Evolutionary conservation across 805 yeast genomes (phyloP).

Genomic region (Isabelozyma pseudorhagii): DNA sequence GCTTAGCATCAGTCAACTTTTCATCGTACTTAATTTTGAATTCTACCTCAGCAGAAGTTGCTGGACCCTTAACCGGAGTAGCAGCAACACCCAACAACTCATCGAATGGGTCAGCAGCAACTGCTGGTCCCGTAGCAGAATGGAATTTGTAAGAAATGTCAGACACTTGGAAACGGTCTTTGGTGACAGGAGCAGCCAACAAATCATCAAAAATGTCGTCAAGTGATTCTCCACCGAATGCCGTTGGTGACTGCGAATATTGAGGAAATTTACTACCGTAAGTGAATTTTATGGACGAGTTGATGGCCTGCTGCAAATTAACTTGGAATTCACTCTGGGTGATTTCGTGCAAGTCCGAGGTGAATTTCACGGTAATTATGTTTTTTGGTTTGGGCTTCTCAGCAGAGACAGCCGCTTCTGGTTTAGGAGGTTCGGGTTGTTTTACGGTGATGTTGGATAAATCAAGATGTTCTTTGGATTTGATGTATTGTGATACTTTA

Average conservation of each 20-base stretch:
- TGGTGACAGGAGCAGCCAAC: slow-evolving; percentile 31
- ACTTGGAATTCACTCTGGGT: slow-evolving; percentile 23
- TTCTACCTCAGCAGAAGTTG: slow-evolving; percentile 23
- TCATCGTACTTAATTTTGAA: slow-evolving; percentile 32
- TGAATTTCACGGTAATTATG: slow-evolving; percentile 20
- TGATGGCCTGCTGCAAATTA: slow-evolving; percentile 29
- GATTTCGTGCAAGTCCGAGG: slow-evolving; percentile 23
- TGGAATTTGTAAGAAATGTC: slow-evolving; percentile 22
- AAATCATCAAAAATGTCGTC: slow-evolving; percentile 38
- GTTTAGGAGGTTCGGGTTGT: slow-evolving; percentile 19
- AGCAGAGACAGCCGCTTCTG: slow-evolving; percentile 6
- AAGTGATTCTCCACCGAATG: slow-evolving; percentile 9
- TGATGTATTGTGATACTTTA: slow-evolving; percentile 54
- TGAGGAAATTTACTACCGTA: slow-evolving; percentile 36
- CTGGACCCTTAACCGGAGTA: slow-evolving; percentile 1
- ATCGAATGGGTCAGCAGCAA: slow-evolving; percentile 21
- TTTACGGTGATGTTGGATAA: slow-evolving; percentile 60
- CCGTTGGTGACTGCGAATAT: slow-evolving; percentile 28
- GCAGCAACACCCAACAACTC: slow-evolving; percentile 28
- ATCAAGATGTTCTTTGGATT: slow-evolving; percentile 61
- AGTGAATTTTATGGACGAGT: slow-evolving; percentile 25
- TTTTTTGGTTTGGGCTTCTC: slow-evolving; percentile 28
- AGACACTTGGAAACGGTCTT: slow-evolving; percentile 32
- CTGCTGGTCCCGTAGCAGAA: slow-evolving; percentile 4
- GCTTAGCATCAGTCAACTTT: slow-evolving; percentile 31